Base-by-base conservation (phyloP, 164 flowering plant genomes). In the Magnolia kwangsiensis region DNA sequence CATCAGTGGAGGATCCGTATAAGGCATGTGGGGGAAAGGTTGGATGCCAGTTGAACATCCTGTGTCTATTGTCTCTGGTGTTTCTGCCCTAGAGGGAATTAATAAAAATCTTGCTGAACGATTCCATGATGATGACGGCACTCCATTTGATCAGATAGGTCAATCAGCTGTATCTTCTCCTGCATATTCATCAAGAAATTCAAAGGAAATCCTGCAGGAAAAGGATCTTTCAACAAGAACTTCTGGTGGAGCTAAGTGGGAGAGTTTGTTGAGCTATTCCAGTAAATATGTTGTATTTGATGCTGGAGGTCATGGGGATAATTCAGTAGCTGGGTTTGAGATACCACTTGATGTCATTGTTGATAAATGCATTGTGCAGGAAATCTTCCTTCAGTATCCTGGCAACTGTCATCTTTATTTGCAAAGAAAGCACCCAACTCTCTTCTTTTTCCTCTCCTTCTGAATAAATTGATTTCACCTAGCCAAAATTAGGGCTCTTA, bases 331-430 rank as follows among this genome's bases (percentile, higher is more conserved):
- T 51, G 80, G 68, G 50, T 87, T 85, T 81, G 91, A 91, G 80
- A 81, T 89, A 63, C 98, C 99, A 51, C 82, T 90, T 77, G 97
- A 93, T 82, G 87, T 92, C 64, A 82, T 93, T 72, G 85, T 95
- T 71, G 88, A 88, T 78, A 91, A 87, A 81, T 92, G 98, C 84
- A 74, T 95, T 13, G 83, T 87, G 81, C 94, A 93, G 82, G 98
- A 91, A 81, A 90, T 95, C 73, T 81, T 80, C 82, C 91, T 93
- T 75, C 98, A 95, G 98, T 95, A 93, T 95, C 98, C 98, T 90
- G 84, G 27, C 64, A 5, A 69, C 76, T 63, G 2, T 69, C 18
- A 8, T 63, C 3, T 37, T 50, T 77, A 50, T 74, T 50, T 11
- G 9, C 4, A 50, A 72, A 49, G 14, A 72, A 64, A 27, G 23